Conservation (phyloP, 1,139 yeast genomes). For the Suhomyces ambrosiae region DNA sequence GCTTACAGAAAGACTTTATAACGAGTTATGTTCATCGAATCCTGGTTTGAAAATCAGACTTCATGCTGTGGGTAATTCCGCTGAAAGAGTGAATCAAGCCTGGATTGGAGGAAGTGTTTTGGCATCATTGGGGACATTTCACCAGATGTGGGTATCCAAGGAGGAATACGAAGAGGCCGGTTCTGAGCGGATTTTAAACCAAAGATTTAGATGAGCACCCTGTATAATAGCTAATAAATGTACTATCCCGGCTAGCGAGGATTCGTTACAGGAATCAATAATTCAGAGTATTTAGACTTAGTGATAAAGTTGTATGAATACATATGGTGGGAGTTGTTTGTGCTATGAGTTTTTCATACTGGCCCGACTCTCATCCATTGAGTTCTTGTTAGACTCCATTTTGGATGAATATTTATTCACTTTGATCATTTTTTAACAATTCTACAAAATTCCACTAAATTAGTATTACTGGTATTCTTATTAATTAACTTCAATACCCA, state of each 20-base stretch:
- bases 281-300: too few species aligned
- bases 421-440: too few species aligned
- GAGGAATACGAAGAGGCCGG: slow-evolving; percentile 93
- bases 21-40: slow-evolving; percentile 69
- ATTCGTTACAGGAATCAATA: too few species aligned
- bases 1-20: slow-evolving; percentile 74
- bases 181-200: slow-evolving; percentile 71
- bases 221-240: neutral
- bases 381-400: too few species aligned
- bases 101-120: slow-evolving; percentile 97
- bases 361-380: too few species aligned
- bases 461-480: too few species aligned
- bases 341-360: too few species aligned
- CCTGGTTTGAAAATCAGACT: slow-evolving; percentile 93
- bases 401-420: too few species aligned
- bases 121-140: slow-evolving; percentile 93
- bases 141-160: slow-evolving; percentile 94
- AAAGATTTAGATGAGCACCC: slow-evolving; percentile 62
- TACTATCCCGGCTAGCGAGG: neutral
- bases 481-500: too few species aligned
- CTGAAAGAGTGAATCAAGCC: slow-evolving; percentile 81
- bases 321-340: too few species aligned
- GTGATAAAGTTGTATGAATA: too few species aligned
- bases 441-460: too few species aligned
- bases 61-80: slow-evolving; percentile 82